A percentile compares a stretch with the other conserved stretches of the same genome.
Evolutionary conservation across 768 basidiomycete genomes (phyloP).

Genomic region (Tricholoma saponaceum): DNA sequence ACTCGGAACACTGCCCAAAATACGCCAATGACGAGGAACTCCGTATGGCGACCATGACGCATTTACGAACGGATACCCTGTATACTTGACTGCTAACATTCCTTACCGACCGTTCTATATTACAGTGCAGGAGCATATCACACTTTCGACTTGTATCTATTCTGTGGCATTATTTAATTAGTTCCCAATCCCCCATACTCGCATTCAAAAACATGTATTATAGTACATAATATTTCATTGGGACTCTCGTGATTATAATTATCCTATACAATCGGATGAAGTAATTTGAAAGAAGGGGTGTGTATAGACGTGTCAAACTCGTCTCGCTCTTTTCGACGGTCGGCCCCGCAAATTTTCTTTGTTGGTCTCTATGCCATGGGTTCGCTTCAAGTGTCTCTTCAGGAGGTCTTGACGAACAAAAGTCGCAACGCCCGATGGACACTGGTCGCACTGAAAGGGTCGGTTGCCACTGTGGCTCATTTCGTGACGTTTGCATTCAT

Average conservation of each 20-base stretch:
- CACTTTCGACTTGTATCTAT: constrained; percentile 1
- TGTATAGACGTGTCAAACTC: background rate
- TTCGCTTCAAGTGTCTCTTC: constrained; percentile 58
- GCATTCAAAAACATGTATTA: background rate
- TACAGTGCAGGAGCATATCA: background rate
- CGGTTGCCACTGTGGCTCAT: constrained; percentile 55
- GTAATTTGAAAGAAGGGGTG: background rate
- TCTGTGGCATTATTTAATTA: background rate
- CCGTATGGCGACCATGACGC: constrained; percentile 61
- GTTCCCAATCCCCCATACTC: background rate
- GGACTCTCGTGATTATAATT: background rate
- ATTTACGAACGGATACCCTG: constrained; percentile 6
- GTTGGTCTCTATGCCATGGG: constrained; percentile 38
- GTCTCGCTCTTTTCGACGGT: constrained; percentile 17
- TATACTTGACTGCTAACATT: constrained; percentile 2
- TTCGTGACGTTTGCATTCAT: constrained; percentile 76
- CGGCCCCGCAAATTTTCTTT: background rate
- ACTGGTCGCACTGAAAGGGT: constrained; percentile 57
- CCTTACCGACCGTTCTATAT: background rate
- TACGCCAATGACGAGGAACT: constrained; percentile 44
- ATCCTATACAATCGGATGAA: background rate
- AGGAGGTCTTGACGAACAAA: constrained; percentile 70
- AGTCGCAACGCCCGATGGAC: constrained; percentile 40
- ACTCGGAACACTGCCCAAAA: constrained; percentile 34
- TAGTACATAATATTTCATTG: background rate